Percentiles rank a stretch among this genome's conserved stretches.
phyloP scores from a whole-genome alignment of 208 protist species.

The Trypanosoma avium region DNA sequence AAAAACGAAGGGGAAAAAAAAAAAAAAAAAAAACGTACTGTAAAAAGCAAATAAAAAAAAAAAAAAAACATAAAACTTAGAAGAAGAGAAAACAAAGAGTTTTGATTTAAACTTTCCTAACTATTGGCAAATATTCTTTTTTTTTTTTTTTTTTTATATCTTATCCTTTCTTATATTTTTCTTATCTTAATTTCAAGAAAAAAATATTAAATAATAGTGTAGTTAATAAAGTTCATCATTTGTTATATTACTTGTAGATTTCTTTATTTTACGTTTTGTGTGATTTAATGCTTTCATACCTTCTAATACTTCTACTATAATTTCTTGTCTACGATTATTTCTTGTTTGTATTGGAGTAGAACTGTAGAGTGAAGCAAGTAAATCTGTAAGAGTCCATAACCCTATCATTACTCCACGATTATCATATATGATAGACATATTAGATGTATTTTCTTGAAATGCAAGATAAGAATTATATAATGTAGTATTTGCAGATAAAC shows the following conservation, averaged over 20 bases:
- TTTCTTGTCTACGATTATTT: slow-evolving; percentile 37
- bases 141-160: neutral
- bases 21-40: slow-evolving; percentile 6
- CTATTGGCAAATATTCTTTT: no score
- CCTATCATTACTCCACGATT: slow-evolving; percentile 48
- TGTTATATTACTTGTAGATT: neutral
- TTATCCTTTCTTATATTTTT: neutral
- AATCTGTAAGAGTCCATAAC: slow-evolving; percentile 66
- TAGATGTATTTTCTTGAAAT: slow-evolving; percentile 49
- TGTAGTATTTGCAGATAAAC: slow-evolving; percentile 45
- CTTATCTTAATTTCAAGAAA: neutral
- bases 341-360: slow-evolving; percentile 19
- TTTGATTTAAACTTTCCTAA: no score
- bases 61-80: slow-evolving; percentile 10
- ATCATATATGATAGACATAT: slow-evolving; percentile 74
- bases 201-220: neutral
- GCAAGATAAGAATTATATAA: slow-evolving; percentile 68
- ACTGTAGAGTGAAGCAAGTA: slow-evolving; percentile 56
- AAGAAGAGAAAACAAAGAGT: slow-evolving; percentile 4
- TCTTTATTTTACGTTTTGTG: slow-evolving; percentile 23
- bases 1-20: neutral
- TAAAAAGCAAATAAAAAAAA: neutral
- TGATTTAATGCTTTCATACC: slow-evolving; percentile 45
- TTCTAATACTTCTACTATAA: slow-evolving; percentile 43
- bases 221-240: neutral